Evolutionary conservation across 2,329 filamentous ascomycete species (phyloP), one percentile per base, ranked within the genome.

Genomic region (Epichloe hybrida): DNA sequence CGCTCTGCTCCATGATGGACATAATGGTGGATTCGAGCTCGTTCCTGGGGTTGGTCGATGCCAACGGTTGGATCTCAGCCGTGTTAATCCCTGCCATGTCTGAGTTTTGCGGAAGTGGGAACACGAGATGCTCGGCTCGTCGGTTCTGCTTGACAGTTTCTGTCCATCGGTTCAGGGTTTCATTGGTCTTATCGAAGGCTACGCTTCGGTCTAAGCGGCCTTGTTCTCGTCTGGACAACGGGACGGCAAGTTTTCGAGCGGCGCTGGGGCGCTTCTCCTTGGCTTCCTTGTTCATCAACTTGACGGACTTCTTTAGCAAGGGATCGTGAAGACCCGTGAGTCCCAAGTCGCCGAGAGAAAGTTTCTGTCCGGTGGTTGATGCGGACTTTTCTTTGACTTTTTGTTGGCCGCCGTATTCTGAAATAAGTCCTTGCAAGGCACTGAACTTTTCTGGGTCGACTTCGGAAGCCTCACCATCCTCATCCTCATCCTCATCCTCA

Each of bases 71-170:
- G 40, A 86, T 78, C 61, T 83, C 80, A 21, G 76, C 80, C 52
- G 74, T 80, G 57, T 77, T 71, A 20, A 82, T 68, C 20, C 81
- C 79, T 31, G 74, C 75, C 50, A 73, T 75, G 21, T 76, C 80
- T 52, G 82, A 79, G 39, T 83, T 84, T 59, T 88, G 84, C 3
- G 84, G 77, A 0, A 97, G 75, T 5, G 93, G 93, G 61, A 98
- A 98, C 20, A 83, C 75, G 12, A 98, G 73, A 65, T 95, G 88
- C 56, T 97, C 93, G 1, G 91, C 90, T 58, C 88, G 79, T 53
- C 93, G 84, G 66, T 96, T 96, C 35, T 88, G 81, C 69, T 96
- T 95, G 61, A 98, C 89, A 0, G 93, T 97, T 54, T 96, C 91
- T 35, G 84, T 84, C 93, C 93, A 98, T 59, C 88, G 81, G 55